phyloP scores from a whole-genome alignment of 345 rosid species.

The Pistacia vera region DNA sequence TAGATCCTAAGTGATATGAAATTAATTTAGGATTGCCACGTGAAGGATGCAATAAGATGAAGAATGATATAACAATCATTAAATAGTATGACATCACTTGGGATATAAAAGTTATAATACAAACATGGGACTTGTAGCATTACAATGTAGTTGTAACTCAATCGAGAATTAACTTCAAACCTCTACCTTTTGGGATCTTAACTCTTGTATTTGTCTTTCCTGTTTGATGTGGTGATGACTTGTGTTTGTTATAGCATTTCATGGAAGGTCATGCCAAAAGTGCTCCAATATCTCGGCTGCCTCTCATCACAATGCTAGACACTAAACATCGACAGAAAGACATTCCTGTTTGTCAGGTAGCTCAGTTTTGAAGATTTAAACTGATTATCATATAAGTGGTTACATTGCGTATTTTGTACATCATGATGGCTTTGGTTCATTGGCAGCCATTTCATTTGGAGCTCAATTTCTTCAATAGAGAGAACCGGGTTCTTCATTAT shows the following conservation, averaged over 20 bases:
- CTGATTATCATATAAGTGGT: conserved; percentile 14
- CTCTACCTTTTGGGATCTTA: background rate
- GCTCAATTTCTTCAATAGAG: conserved; percentile 92
- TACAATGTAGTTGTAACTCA: no score
- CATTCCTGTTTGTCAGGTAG: conserved; percentile 88
- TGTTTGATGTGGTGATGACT: conserved; percentile 12
- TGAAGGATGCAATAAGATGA: no score
- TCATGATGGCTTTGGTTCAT: conserved; percentile 32
- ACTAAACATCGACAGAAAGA: conserved; percentile 76
- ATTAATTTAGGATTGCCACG: no score
- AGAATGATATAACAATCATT: no score
- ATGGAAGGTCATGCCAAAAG: conserved; percentile 99
- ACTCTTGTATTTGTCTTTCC: background rate
- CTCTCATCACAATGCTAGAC: conserved; percentile 74
- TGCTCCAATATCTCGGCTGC: conserved; percentile 90
- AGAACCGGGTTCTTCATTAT: conserved; percentile 93
- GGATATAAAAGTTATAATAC: no score
- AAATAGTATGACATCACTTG: no score
- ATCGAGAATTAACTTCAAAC: background rate
- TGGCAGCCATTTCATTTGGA: conserved; percentile 96
- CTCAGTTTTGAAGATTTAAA: conserved; percentile 18
- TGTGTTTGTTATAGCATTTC: conserved; percentile 67
- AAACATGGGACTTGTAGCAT: no score
- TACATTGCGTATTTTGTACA: conserved; percentile 24
- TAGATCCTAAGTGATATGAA: no score